Base-by-base conservation (phyloP, 2,329 filamentous ascomycete species). In the Colletotrichum agaves region DNA sequence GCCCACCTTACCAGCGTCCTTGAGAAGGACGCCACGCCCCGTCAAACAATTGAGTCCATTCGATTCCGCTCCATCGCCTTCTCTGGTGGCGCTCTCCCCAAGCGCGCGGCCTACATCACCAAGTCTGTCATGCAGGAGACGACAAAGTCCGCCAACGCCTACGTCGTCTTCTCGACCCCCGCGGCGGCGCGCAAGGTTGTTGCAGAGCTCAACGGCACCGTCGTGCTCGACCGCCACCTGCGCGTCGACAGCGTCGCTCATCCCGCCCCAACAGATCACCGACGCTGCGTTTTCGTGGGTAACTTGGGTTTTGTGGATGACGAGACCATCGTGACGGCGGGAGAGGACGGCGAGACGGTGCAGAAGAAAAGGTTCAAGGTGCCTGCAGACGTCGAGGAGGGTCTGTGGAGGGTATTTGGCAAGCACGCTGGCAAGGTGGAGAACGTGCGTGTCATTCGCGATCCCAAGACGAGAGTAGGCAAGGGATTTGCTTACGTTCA, bases 401-500 rank as follows among this genome's bases (percentile, higher is more conserved):
- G 96, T 5, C 86, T 97, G 2, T 97, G 94, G 94, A 87, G 90
- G 50, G 90, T 91, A 19, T 97, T 97, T 75, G 82, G 85, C 68
- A 88, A 91, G 76, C 78, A 85, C 59, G 90, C 87, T 69, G 94
- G 95, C 72, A 92, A 87, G 71, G 92, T 99, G 12, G 95, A 99
- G 80, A 97, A 91, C 75, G 97, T 99, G 39, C 92, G 96, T 37
- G 94, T 99, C 19, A 88, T 98, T 57, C 90, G 96, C 62, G 96
- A 99, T 75, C 85, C 92, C 70, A 91, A 92, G 72, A 99, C 97
- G 7, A 89, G 97, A 56, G 93, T 99, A 33, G 94, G 96, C 74
- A 99, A 99, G 78, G 96, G 96, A 4, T 93, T 99, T 76, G 97
- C 97, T 70, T 99, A 99, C 75, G 95, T 99, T 15, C 96, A 99